Conservation (phyloP, 768 basidiomycete genomes). For the Boletus pseudo-olivaceus region DNA sequence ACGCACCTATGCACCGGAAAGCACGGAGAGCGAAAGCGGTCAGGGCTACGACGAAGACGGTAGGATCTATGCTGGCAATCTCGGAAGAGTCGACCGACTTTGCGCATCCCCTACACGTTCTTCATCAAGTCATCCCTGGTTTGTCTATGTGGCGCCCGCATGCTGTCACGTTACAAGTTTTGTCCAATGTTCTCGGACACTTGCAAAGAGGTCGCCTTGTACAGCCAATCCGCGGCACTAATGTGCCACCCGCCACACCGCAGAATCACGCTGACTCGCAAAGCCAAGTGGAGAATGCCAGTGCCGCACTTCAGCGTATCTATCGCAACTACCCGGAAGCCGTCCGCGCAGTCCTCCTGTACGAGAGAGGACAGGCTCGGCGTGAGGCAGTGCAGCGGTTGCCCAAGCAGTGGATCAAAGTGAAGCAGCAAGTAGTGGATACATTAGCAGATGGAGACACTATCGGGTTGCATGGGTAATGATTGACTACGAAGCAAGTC, state of each 20-base stretch:
- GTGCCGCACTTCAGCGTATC: constrained; percentile 43
- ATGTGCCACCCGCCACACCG: constrained; percentile 21
- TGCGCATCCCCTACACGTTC: constrained; percentile 54
- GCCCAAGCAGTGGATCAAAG: constrained; percentile 20
- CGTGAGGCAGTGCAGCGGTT: constrained; percentile 12
- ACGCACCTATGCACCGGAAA: constrained; percentile 30
- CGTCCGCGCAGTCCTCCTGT: constrained; percentile 30
- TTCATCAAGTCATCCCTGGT: constrained; percentile 60
- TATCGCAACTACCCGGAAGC: constrained; percentile 50
- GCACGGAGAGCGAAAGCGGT: constrained; percentile 25
- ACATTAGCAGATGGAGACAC: constrained; percentile 25
- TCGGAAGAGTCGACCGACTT: constrained; percentile 40
- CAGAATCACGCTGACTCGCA: constrained; percentile 21
- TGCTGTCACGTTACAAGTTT: constrained; percentile 40
- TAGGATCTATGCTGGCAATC: constrained; percentile 9
- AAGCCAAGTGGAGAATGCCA: constrained; percentile 32
- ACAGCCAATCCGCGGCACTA: constrained; percentile 34
- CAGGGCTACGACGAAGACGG: constrained; percentile 15
- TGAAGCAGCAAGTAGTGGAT: constrained; percentile 18
- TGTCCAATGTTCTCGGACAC: constrained; percentile 45
- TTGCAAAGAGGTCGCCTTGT: constrained; percentile 51
- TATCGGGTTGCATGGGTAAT: constrained; percentile 21
- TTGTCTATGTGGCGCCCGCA: constrained; percentile 72
- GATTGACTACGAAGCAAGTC: constrained; percentile 11
- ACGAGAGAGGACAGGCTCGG: constrained; percentile 33